Evolutionary conservation across 768 basidiomycete genomes (phyloP), one percentile per base, ranked within the genome.

Genomic region (Hericium alpestre): DNA sequence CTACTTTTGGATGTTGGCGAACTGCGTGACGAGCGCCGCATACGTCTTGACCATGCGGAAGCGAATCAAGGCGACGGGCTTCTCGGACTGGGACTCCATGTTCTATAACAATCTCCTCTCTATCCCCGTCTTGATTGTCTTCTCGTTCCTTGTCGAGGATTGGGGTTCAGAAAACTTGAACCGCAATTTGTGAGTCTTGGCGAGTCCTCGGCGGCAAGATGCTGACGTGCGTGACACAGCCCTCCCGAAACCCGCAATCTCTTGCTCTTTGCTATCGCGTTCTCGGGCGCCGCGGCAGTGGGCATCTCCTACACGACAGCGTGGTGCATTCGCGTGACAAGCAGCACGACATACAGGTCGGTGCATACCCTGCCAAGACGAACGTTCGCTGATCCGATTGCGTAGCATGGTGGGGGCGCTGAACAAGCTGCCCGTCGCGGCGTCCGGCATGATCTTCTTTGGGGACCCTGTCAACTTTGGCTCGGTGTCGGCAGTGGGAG

Each of bases 71-170:
- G 70, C 77, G 43, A 97, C 93, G 15, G 91, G 91, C 18, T 97
- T 98, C 74, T 85, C 93, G 51, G 95, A 99, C 66, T 96, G 93
- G 94, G 95, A 97, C 66, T 86, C 93, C 12, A 97, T 97, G 93
- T 95, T 92, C 74, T 98, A 98, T 76, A 96, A 95, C 75, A 99
- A 98, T 70, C 69, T 97, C 48, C 74, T 98, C 53, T 95, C 92
- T 18, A 94, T 98, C 64, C 96, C 96, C 4, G 84, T 97, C 40
- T 75, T 99, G 47, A 77, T 79, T 55, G 64, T 91, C 53, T 91
- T 86, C 66, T 96, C 94, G 9, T 62, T 98, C 61, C 62, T 92
- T 51, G 71, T 87, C 32, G 96, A 99, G 72, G 84, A 96, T 67
- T 99, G 96, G 96, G 80, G 86, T 38, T 73, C 74, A 9, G 85